phyloP scores from a whole-genome alignment of 768 basidiomycete genomes.

The Trametes cinnabarina region DNA sequence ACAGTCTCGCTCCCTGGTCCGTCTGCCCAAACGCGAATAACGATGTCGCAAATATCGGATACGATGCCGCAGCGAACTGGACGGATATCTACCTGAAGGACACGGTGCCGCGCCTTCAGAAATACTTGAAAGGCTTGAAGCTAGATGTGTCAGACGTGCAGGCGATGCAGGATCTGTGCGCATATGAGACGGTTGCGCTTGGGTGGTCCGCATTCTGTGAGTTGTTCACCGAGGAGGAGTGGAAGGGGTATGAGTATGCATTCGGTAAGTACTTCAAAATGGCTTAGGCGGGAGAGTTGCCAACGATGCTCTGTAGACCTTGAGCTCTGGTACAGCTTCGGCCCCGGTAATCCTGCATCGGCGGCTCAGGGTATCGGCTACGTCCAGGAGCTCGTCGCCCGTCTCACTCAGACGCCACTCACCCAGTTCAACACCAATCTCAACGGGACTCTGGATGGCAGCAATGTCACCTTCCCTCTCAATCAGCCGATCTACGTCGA shows the following conservation, averaged over 20 bases:
- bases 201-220: conserved; percentile 49
- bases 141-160: conserved; percentile 30
- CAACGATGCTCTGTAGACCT: conserved; percentile 14
- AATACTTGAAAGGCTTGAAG: conserved; percentile 32
- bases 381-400: conserved; percentile 44
- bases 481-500: conserved; percentile 44
- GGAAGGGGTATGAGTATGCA: conserved; percentile 48
- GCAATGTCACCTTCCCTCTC: conserved; percentile 35
- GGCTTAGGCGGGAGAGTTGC: background rate
- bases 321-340: conserved; percentile 36
- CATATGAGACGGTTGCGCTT: conserved; percentile 50
- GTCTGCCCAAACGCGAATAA: conserved; percentile 33
- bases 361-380: conserved; percentile 41
- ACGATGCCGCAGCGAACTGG: conserved; percentile 34
- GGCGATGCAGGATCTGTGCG: conserved; percentile 39
- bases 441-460: conserved; percentile 46
- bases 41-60: conserved; percentile 25
- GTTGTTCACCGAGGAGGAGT: conserved; percentile 52
- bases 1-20: conserved; percentile 44
- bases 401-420: conserved; percentile 39
- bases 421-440: conserved; percentile 42
- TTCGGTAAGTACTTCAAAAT: conserved; percentile 22
- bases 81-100: conserved; percentile 38
- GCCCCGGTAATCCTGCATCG: conserved; percentile 44
- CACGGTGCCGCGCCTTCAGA: conserved; percentile 35